Evolutionary conservation across 148 eudicot species (phyloP), one percentile per base, ranked within the genome.

Genomic region (Persicaria tinctoria): DNA sequence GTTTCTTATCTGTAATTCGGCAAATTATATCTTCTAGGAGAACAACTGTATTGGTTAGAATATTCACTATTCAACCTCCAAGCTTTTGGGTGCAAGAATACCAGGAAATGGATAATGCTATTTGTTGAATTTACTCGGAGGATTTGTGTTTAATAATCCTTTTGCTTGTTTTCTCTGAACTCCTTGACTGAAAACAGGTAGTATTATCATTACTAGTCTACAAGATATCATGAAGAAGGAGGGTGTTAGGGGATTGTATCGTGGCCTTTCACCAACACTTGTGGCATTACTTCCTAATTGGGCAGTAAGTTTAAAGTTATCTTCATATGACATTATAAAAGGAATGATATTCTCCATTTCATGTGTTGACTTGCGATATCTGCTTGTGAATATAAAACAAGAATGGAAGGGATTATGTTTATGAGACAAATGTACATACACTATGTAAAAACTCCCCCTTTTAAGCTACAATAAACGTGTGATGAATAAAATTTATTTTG

Each of bases 201-300:
- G 93, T 84, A 80, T 93, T 60, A 93, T 93, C 77, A 48, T 93
- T 54, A 82, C 88, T 53, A 88, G 91, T 80, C 79, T 93, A 57
- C 89, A 89, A 77, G 81, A 88, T 73, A 89, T 93, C 68, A 66
- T 93, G 73, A 86, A 82, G 69, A 87, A 68, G 50, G 98, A 93
- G 80, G 98, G 98, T 44, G 76, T 83, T 56, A 85, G 79, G 83
- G 98, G 98, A 77, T 32, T 93, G 85, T 93, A 93, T 46, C 93
- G 97, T 38, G 98, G 98, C 44, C 98, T 93, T 79, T 86, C 98
- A 75, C 98, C 98, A 75, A 93, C 98, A 62, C 71, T 93, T 75
- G 76, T 85, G 75, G 98, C 98, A 70, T 80, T 93, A 81, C 95
- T 93, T 83, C 98, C 98, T 32, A 93, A 88, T 75, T 93, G 98